Evolutionary conservation across 176 grass and related monocot species (phyloP), one percentile per base, ranked within the genome.

Genomic region (Miscanthus lutarioriparius): DNA sequence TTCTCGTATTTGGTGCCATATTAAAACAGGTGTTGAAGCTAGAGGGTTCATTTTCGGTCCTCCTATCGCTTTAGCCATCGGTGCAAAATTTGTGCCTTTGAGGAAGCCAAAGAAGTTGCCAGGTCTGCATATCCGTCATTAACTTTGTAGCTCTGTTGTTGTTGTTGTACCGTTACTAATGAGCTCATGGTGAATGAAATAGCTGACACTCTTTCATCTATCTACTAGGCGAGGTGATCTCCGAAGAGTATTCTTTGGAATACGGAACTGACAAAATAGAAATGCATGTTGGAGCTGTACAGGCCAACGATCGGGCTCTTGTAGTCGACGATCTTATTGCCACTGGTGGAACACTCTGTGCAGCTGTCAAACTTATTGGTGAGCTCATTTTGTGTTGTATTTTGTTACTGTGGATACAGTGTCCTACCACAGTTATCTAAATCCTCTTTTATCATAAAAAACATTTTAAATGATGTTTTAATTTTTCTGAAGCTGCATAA

Each of bases 21-120:
- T 39, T 26, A 61, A 79, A 89, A 53, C 76, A 99, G 96, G 96
- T 87, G 81, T 99, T 74, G 96, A 99, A 87, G 96, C 96, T 79
- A 92, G 96, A 87, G 96, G 96, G 62, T 99, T 99, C 25, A 99
- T 99, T 83, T 99, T 99, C 51, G 96, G 96, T 10, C 87, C 93
- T 75, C 93, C 96, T 7, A 99, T 99, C 77, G 96, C 96, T 59
- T 89, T 99, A 87, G 96, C 93, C 25, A 87, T 99, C 54, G 96
- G 96, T 83, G 91, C 93, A 77, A 99, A 99, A 67, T 99, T 99
- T 86, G 96, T 99, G 41, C 96, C 96, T 26, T 38, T 99, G 79
- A 94, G 96, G 64, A 99, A 99, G 81, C 96, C 96, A 1, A 99
- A 99, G 43, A 99, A 99, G 61, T 70, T 96, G 82, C 96, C 93